Percentiles rank a stretch among this genome's conserved stretches.
Conservation (phyloP, 192 early-diverging fungal genomes). For the Podila clonocystis region DNA sequence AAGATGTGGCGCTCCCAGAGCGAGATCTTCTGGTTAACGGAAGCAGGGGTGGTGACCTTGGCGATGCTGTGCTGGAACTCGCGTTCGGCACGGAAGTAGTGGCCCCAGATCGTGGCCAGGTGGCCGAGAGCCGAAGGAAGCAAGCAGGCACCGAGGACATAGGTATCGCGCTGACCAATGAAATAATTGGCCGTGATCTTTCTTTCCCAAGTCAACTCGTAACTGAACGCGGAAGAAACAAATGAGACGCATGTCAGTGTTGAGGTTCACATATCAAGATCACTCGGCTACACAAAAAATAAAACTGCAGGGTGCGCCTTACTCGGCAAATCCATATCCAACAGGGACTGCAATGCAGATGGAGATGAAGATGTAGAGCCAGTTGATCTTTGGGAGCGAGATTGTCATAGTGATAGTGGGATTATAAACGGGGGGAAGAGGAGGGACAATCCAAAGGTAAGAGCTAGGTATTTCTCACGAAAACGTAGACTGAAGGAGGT, state of each 20-base stretch:
- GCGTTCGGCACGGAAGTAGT: constrained; percentile 48
- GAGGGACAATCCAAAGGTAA: not conserved
- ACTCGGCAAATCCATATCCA: constrained; percentile 33
- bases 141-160: constrained; percentile 32
- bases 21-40: constrained; percentile 27
- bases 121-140: constrained; percentile 33
- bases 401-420: constrained; percentile 19
- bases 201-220: constrained; percentile 24
- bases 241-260: not conserved
- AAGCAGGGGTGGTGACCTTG: constrained; percentile 32
- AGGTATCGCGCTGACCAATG: constrained; percentile 38
- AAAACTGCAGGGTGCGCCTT: not conserved
- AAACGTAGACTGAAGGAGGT: not conserved
- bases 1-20: constrained; percentile 45
- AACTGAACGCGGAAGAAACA: not conserved
- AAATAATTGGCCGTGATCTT: constrained; percentile 27
- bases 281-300: too few species aligned
- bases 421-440: not conserved
- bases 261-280: too few species aligned
- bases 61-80: constrained; percentile 53
- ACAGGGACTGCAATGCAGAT: constrained; percentile 32
- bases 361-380: constrained; percentile 30
- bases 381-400: constrained; percentile 16
- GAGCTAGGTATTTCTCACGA: not conserved
- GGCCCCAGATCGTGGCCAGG: constrained; percentile 46